These are phyloP conservation scores for Tirmania nivea DNA, from an alignment of 495 filamentous ascomycete genomes.

Conservation along the genomic window DNA sequence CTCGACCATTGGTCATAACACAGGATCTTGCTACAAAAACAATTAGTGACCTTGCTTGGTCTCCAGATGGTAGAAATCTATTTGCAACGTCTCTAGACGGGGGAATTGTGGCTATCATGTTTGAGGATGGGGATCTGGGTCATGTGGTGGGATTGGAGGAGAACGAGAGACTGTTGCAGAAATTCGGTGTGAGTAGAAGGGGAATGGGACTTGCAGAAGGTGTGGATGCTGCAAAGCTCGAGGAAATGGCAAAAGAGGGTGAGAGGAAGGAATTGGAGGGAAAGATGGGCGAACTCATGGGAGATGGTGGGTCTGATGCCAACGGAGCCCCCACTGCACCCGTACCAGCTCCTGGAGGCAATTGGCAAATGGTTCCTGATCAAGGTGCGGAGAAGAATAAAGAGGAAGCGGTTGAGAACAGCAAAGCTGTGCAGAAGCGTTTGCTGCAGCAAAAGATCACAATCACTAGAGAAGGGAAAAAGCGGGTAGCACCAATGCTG, in stretches of 20 bases:
- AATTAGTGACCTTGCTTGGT: constrained; percentile 86
- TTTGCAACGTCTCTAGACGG: constrained; percentile 78
- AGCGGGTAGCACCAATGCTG: constrained; percentile 75
- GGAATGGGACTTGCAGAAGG: constrained; percentile 79
- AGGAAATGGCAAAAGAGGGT: constrained; percentile 77
- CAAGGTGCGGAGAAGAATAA: constrained; percentile 20
- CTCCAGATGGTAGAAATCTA: constrained; percentile 68
- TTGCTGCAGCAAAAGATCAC: constrained; percentile 60
- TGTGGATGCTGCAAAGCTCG: constrained; percentile 61
- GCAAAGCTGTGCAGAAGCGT: constrained; percentile 32
- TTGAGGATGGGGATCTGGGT: constrained; percentile 52
- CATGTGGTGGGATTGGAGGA: constrained; percentile 56
- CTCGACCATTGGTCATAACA: constrained; percentile 66
- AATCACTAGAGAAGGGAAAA: constrained; percentile 91
- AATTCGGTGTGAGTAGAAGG: constrained; percentile 70
- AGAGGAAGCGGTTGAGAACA: constrained; percentile 25
- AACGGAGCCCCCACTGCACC: constrained; percentile 5
- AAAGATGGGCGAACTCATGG: constrained; percentile 94
- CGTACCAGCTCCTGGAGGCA: constrained; percentile 14
- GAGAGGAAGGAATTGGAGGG: constrained; percentile 78
- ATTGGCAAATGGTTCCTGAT: constrained; percentile 26
- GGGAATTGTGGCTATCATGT: constrained; percentile 51
- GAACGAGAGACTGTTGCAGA: constrained; percentile 77
- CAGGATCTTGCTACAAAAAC: constrained; percentile 77
- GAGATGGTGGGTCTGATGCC: constrained; percentile 32